Base-by-base conservation (phyloP, 2,329 filamentous ascomycete species). In the Chrysosporium queenslandicum region DNA sequence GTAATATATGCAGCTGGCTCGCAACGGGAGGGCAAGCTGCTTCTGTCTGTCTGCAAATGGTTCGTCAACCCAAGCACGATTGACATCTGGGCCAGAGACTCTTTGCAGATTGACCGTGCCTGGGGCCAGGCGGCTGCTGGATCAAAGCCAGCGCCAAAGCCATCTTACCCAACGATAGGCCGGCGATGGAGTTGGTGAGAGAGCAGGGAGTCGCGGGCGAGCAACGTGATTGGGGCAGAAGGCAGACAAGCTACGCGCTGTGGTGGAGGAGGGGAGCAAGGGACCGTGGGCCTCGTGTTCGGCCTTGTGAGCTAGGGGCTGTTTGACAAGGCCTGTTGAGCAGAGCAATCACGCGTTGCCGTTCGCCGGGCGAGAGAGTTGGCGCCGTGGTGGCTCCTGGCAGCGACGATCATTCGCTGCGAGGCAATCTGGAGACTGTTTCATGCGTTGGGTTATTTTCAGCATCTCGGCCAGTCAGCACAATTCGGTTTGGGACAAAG, bases 121-220 rank as follows among this genome's bases (percentile, higher is more conserved):
- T 51, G 40, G 49, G 49, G 49, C 49, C 49, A 30, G 49, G 49
- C 49, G 49, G 49, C 30, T 52, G 37, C 49, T 52, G 25, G 16
- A 34, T 36, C 49, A 52, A 6, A 29, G 18, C 29, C 29, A 45
- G 49, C 39, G 41, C 32, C 30, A 45, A 29, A 52, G 2, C 3
- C 18, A 36, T 41, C 37, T 11, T 23, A 7, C 12, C 39, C 48
- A 50, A 50, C 39, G 14, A 5, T 18, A 8, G 30, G 16, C 7
- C 12, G 34, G 20, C 9, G 30, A 14, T 41, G 46, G 46, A 39
- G 46, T 12, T 16, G 2, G n/a, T 11, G 46, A 18, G n/a, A 9
- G 48, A 25, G 9, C 14, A 25, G 14, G 9, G 21, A 20, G 4
- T 23, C 14, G 21, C 20, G n/a, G 18, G 14, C 3, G 8, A 32